A percentile compares a stretch with the other conserved stretches of the same genome.
Evolutionary conservation across 805 yeast species (phyloP).

Genomic region (Saccharomycopsis fodiens): DNA sequence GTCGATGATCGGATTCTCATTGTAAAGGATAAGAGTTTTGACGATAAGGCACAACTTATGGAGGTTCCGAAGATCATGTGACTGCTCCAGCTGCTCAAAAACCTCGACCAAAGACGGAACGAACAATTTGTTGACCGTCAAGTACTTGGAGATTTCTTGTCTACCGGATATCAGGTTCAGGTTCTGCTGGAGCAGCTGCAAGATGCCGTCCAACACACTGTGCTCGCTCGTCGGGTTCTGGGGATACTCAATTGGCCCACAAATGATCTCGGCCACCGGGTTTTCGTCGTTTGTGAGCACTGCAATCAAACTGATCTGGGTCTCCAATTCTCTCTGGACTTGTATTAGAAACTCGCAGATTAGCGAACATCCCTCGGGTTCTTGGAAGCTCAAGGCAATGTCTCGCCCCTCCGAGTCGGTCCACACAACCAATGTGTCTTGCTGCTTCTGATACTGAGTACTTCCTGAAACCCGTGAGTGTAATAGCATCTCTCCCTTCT

Average conservation of each 20-base stretch:
- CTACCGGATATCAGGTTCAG: constrained; percentile 57
- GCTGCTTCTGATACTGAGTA: constrained; percentile 86
- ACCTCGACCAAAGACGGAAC: constrained; percentile 42
- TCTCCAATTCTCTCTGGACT: constrained; percentile 55
- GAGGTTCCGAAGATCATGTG: constrained; percentile 44
- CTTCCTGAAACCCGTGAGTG: constrained; percentile 63
- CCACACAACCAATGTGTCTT: constrained; percentile 93
- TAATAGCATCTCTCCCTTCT: constrained; percentile 50
- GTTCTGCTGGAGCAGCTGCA: constrained; percentile 52
- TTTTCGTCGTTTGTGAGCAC: constrained; percentile 39
- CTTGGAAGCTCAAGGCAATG: constrained; percentile 88
- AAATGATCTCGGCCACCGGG: constrained; percentile 46
- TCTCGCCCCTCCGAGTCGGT: constrained; percentile 62
- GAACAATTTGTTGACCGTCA: constrained; percentile 43
- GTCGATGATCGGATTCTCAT: constrained; percentile 58
- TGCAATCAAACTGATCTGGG: constrained; percentile 65
- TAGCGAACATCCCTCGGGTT: constrained; percentile 78
- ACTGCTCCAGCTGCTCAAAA: constrained; percentile 49
- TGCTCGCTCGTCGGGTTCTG: constrained; percentile 39
- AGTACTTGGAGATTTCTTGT: constrained; percentile 47
- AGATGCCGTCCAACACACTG: constrained; percentile 41
- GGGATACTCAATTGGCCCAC: constrained; percentile 75
- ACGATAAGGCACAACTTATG: constrained; percentile 66
- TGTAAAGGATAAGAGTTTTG: constrained; percentile 63
- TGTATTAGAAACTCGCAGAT: constrained; percentile 73